Conservation (phyloP, 352 stramenopile species). For the Elongisporangium anandrum region DNA sequence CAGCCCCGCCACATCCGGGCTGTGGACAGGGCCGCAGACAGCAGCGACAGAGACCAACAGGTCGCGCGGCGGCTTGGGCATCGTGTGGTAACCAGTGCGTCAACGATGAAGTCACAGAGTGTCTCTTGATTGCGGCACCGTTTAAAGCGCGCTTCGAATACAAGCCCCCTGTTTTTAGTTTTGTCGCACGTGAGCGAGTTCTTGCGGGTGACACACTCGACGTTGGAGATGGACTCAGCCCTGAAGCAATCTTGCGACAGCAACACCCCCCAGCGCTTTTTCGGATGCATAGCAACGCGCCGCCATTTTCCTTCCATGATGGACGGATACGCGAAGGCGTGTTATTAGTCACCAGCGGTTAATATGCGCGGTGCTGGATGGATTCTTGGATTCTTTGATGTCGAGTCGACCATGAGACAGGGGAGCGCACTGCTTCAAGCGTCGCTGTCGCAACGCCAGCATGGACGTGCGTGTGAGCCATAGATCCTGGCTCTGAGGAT, state of each 20-base stretch:
- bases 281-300: neutral
- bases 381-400: neutral
- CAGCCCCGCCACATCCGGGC: constrained; percentile 10
- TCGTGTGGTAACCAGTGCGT: neutral
- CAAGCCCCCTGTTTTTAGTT: neutral
- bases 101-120: neutral
- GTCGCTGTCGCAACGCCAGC: neutral
- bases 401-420: neutral
- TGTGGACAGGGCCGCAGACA: neutral
- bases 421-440: neutral
- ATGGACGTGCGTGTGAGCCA: too few species aligned
- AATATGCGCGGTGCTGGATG: neutral
- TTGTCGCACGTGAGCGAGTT: neutral
- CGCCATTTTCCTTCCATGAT: neutral
- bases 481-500: too few species aligned
- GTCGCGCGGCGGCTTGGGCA: neutral
- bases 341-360: neutral
- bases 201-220: neutral
- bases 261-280: neutral
- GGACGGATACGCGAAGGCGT: neutral
- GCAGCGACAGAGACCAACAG: neutral
- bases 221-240: neutral
- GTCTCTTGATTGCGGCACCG: neutral
- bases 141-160: neutral
- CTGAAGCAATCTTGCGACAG: neutral